Evolutionary conservation across 1,284 basidiomycete genomes (phyloP).

Genomic region (Ustilago crameri): DNA sequence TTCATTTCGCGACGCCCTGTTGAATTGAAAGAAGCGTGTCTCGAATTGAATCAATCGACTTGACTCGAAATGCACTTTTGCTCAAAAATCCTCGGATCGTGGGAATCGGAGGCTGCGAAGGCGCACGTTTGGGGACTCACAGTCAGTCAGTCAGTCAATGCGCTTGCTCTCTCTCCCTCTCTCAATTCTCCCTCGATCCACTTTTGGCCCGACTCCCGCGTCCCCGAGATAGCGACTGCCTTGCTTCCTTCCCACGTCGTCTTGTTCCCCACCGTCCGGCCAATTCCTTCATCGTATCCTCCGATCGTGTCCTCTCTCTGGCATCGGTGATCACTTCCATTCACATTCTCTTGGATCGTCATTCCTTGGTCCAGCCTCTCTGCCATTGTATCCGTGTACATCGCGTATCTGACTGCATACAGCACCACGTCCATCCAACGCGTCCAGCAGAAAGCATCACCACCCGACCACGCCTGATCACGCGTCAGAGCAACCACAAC

Average conservation of each 20-base stretch:
- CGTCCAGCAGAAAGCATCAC: neutral
- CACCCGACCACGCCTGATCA: neutral
- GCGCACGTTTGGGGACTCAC: conserved; percentile 14
- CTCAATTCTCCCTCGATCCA: neutral
- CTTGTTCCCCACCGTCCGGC: neutral
- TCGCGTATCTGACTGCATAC: neutral
- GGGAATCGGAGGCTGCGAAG: conserved; percentile 24
- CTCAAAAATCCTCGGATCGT: conserved; percentile 25
- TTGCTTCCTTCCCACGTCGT: conserved; percentile 7
- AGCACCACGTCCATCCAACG: conserved; percentile 1
- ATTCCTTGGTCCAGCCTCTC: neutral
- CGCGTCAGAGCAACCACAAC: neutral
- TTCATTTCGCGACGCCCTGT: too few species aligned
- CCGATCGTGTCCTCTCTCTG: neutral
- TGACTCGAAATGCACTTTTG: too few species aligned
- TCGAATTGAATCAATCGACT: too few species aligned
- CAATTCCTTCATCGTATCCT: neutral
- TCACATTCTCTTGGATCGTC: neutral
- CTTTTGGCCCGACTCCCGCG: conserved; percentile 25
- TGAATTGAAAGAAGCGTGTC: too few species aligned
- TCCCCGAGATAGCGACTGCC: conserved; percentile 3
- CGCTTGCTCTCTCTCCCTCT: neutral
- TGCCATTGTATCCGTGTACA: neutral
- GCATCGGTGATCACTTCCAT: neutral
- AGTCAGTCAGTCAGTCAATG: neutral